Percentiles rank a stretch among this genome's conserved stretches.
Evolutionary conservation across 768 basidiomycete species (phyloP).

Genomic region (Rhizopogon roseolus): DNA sequence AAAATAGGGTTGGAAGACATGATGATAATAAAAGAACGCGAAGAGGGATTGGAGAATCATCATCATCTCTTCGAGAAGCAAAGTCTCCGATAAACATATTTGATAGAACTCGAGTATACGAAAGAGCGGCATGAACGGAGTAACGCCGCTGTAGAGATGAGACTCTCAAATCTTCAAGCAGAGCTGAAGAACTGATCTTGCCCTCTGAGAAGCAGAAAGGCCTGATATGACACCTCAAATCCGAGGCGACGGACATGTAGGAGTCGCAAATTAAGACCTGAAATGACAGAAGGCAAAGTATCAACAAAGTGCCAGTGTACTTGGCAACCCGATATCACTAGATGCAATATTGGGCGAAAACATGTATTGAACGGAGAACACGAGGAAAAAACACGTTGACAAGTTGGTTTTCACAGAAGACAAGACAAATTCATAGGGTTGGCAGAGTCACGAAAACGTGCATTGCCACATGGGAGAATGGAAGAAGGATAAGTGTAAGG

Average conservation of each 20-base stretch:
- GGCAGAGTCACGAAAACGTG: neutral
- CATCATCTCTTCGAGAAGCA: slow-evolving; percentile 2
- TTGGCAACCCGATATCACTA: neutral
- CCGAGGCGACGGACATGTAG: slow-evolving; percentile 4
- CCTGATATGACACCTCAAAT: slow-evolving; percentile 2
- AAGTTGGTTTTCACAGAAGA: neutral
- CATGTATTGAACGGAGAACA: neutral
- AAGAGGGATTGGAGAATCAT: slow-evolving; percentile 6
- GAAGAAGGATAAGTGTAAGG: neutral
- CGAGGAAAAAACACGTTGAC: neutral
- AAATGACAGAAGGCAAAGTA: slow-evolving; percentile 1
- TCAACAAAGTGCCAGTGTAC: neutral
- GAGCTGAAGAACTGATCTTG: neutral
- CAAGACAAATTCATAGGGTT: neutral
- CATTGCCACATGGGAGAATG: neutral
- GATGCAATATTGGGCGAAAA: neutral
- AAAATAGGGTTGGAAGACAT: neutral
- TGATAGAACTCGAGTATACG: slow-evolving; percentile 1
- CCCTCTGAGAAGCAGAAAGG: slow-evolving; percentile 1
- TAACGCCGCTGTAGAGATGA: neutral
- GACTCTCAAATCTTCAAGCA: neutral
- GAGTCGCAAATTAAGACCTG: slow-evolving; percentile 3
- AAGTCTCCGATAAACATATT: slow-evolving; percentile 12
- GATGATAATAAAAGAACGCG: slow-evolving; percentile 5
- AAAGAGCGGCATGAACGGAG: neutral